Percentiles rank a stretch among this genome's conserved stretches.
Conservation (phyloP, 2,329 filamentous ascomycete species). For the Sporothrix schenckii region DNA sequence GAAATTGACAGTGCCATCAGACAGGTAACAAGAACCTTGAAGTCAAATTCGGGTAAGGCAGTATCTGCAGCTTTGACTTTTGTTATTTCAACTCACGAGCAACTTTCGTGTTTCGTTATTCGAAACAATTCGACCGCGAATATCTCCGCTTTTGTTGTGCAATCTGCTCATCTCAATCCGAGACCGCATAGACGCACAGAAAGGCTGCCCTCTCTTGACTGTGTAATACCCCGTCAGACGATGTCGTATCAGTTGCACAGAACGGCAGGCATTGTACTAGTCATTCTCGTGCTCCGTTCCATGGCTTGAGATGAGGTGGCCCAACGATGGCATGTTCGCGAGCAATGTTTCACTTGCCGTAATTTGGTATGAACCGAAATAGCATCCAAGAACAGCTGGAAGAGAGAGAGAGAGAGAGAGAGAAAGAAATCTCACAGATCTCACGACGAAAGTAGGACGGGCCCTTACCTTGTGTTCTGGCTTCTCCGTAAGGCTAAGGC, state of each 20-base stretch:
- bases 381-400: not conserved
- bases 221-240: not conserved
- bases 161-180: constrained; percentile 9
- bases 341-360: not conserved
- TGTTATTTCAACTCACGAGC: constrained; percentile 5
- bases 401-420: not conserved
- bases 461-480: not conserved
- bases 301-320: not conserved
- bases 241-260: constrained; percentile 7
- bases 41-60: not conserved
- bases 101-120: not conserved
- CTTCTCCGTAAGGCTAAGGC: constrained; percentile 4
- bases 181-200: not conserved
- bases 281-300: constrained; percentile 5
- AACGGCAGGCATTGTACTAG: constrained; percentile 5
- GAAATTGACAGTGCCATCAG: constrained; percentile 24
- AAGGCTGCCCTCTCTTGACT: not conserved
- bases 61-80: not conserved
- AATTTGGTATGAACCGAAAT: not conserved
- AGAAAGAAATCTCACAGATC: not conserved
- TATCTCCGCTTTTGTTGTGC: not conserved
- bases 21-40: not conserved
- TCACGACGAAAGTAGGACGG: not conserved
- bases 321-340: not conserved
- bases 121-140: not conserved